phyloP scores from a whole-genome alignment of 208 protist genomes.

The Kentomonas sorsogonicus region DNA sequence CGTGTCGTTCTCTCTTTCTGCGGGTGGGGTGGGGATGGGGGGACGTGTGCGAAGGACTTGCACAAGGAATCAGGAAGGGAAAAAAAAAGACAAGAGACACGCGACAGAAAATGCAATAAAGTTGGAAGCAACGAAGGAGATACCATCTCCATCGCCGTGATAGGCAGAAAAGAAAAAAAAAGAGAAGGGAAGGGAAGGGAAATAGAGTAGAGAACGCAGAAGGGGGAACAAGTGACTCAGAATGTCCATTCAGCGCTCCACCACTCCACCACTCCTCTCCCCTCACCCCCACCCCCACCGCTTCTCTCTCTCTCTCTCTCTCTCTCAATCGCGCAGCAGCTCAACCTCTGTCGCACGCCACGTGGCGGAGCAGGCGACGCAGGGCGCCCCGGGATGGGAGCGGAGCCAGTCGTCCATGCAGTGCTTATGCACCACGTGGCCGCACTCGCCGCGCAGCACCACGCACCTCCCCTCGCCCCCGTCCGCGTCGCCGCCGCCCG shows the following conservation, averaged over 20 bases:
- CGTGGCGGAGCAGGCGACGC: no score
- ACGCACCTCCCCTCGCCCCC: slow-evolving; percentile 5
- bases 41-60: no score
- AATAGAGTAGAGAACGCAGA: background rate
- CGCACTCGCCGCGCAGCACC: slow-evolving; percentile 31
- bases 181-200: slow-evolving; percentile 1
- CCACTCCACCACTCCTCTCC: no score
- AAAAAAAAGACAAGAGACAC: no score
- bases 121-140: slow-evolving; percentile 7
- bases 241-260: no score
- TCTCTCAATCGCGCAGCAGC: background rate
- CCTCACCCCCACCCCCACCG: background rate
- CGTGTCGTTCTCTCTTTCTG: no score
- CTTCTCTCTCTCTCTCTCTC: background rate
- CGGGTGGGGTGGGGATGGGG: no score
- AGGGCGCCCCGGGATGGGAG: no score
- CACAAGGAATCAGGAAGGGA: no score
- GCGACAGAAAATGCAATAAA: slow-evolving; percentile 5
- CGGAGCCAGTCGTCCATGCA: slow-evolving; percentile 38
- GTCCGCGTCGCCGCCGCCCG: background rate
- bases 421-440: slow-evolving; percentile 43
- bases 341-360: no score
- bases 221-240: slow-evolving; percentile 2
- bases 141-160: background rate
- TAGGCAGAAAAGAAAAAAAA: slow-evolving; percentile 2